Percentiles rank a stretch among this genome's conserved stretches.
phyloP scores from a whole-genome alignment of 148 eudicot species.

The Euryodendron excelsum region DNA sequence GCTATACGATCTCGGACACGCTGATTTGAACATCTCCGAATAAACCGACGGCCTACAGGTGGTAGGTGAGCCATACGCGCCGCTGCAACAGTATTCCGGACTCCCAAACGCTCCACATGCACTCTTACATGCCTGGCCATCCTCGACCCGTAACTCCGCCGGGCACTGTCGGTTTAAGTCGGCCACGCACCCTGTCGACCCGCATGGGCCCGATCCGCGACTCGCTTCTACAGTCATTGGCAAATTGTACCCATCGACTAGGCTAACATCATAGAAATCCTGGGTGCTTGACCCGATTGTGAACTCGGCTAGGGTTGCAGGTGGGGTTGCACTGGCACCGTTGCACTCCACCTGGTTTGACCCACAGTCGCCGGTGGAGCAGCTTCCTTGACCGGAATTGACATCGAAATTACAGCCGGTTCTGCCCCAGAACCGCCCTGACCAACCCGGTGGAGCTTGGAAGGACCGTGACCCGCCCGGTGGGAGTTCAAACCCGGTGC shows the following conservation, averaged over 20 bases:
- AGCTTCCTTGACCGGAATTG: slow-evolving; percentile 36
- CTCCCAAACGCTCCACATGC: slow-evolving; percentile 66
- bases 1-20: slow-evolving; percentile 68
- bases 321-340: slow-evolving; percentile 56
- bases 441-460: slow-evolving; percentile 49
- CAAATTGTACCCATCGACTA: slow-evolving; percentile 69
- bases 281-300: slow-evolving; percentile 42
- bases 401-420: slow-evolving; percentile 52
- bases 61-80: slow-evolving; percentile 40
- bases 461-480: slow-evolving; percentile 36
- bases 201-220: slow-evolving; percentile 53
- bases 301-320: slow-evolving; percentile 67
- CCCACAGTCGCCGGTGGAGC: slow-evolving; percentile 62
- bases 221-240: slow-evolving; percentile 46
- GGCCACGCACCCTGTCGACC: slow-evolving; percentile 47
- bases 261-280: slow-evolving; percentile 70
- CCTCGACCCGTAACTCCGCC: slow-evolving; percentile 41
- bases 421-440: slow-evolving; percentile 72
- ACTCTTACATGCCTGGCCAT: slow-evolving; percentile 58
- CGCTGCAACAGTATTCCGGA: slow-evolving; percentile 65
- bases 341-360: slow-evolving; percentile 57
- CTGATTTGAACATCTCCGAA: slow-evolving; percentile 53
- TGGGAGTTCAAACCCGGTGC: slow-evolving; percentile 55
- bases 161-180: slow-evolving; percentile 62
- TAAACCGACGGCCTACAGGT: slow-evolving; percentile 56